Evolutionary conservation across 2,329 filamentous ascomycete genomes (phyloP), one percentile per base, ranked within the genome.

Genomic region (Aspergillus spinulosporus): DNA sequence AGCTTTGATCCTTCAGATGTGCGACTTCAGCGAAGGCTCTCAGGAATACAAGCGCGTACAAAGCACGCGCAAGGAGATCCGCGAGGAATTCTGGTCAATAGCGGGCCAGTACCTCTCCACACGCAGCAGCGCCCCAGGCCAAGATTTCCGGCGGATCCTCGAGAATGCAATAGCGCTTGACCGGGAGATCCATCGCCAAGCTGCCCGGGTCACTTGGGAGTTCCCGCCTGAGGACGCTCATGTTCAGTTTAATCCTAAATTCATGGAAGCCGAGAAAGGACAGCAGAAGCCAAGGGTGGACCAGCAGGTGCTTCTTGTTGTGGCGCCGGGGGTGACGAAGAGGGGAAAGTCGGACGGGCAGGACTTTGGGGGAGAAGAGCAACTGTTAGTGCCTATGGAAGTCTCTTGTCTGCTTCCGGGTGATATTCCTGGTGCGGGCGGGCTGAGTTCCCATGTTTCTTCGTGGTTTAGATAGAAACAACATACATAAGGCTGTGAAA

Each of bases 231-330:
- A 42, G 4, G 21, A 44, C 11, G 12, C 14, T 8, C 6, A 34
- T 15, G 3, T 14, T 2, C 14, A 15, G 3, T 52, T 21, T 26
- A 32, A 52, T 9, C 28, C 49, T 4, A 36, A 21, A 12, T 3
- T 12, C 4, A 52, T 52, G 49, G 39, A 52, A 34, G 49, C 15
- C 5, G 39, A 52, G 15, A 34, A 52, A 9, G 49, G 49, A 2
- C 26, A 52, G 29, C 28, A 52, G 40, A 12, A 15, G n/a, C 39
- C 49, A 12, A 34, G 28, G 6, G 7, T 28, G 2, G 21, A 44
- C 28, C n/a, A 43, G 14, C 39, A 43, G 28, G 40, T 36, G 11
- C 15, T 26, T 34, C 39, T 52, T n/a, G 40, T 44, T 21, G 40
- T 52, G 5, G 29, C 50, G 5, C 50, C 50, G 2, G 40, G 28